A percentile compares a stretch with the other conserved stretches of the same genome.
These are phyloP conservation scores for Eucalyptus microcorys DNA, from an alignment of 345 rosid genomes.

Conservation along the genomic window DNA sequence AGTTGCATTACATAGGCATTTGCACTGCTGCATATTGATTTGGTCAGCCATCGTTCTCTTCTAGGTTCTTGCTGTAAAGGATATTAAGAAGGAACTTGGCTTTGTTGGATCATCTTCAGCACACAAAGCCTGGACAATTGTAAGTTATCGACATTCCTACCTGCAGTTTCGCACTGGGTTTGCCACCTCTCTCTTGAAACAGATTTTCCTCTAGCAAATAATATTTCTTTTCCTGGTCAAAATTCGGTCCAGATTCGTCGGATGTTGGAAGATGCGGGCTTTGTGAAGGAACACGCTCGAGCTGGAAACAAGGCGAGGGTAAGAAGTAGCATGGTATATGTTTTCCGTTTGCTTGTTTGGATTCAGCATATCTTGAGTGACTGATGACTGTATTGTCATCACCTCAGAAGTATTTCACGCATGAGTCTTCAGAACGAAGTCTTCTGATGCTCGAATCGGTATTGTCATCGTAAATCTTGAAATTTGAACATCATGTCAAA, in stretches of 20 bases:
- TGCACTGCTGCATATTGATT: constrained; percentile 3
- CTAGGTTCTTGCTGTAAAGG: constrained; percentile 72
- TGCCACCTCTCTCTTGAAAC: neutral
- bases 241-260: constrained; percentile 30
- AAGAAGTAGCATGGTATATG: neutral
- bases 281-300: constrained; percentile 51
- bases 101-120: constrained; percentile 38
- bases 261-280: constrained; percentile 56
- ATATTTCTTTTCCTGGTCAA: neutral
- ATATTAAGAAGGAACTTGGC: constrained; percentile 68
- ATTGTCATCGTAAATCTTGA: neutral
- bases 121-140: constrained; percentile 75
- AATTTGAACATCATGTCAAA: neutral
- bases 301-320: constrained; percentile 48
- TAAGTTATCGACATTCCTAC: constrained; percentile 1
- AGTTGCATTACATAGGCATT: neutral
- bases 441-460: neutral
- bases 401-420: neutral
- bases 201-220: neutral
- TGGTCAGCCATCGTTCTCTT: constrained; percentile 1
- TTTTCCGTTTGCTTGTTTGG: neutral
- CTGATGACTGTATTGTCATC: neutral
- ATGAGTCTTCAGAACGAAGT: neutral
- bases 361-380: neutral
- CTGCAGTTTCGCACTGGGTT: neutral